Percentiles rank a stretch among this genome's conserved stretches.
phyloP scores from a whole-genome alignment of 192 early-diverging fungal species.

The Nowakowskiella sp. region DNA sequence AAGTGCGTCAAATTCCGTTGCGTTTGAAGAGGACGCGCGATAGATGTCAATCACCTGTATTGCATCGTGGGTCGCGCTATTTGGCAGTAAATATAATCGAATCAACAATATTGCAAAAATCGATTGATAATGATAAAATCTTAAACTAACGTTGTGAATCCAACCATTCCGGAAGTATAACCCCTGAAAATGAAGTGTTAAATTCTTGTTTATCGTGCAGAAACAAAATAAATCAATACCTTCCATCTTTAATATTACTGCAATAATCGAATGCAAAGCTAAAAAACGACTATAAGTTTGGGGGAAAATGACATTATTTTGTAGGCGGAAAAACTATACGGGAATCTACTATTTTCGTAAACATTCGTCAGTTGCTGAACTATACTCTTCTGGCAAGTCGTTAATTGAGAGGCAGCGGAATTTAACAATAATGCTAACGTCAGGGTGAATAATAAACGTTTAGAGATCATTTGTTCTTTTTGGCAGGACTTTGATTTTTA shows the following conservation, averaged over 20 bases:
- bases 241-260: conserved; percentile 26
- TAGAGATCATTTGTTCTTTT: no score
- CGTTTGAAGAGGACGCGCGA: conserved; percentile 22
- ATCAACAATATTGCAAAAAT: conserved; percentile 19
- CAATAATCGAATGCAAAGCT: conserved; percentile 36
- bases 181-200: no score
- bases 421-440: no score
- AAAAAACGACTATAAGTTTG: background rate
- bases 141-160: conserved; percentile 33
- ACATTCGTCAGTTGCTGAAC: conserved; percentile 42
- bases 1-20: conserved; percentile 24
- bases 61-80: conserved; percentile 40
- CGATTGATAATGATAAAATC: background rate
- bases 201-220: no score
- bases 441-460: no score
- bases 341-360: conserved; percentile 27
- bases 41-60: conserved; percentile 37
- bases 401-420: conserved; percentile 17
- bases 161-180: conserved; percentile 40
- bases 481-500: no score
- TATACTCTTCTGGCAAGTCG: conserved; percentile 31
- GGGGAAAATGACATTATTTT: background rate
- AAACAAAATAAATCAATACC: no score
- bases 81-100: conserved; percentile 18
- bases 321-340: background rate